phyloP scores from a whole-genome alignment of 2,329 filamentous ascomycete species.

The Penicillium sp. region DNA sequence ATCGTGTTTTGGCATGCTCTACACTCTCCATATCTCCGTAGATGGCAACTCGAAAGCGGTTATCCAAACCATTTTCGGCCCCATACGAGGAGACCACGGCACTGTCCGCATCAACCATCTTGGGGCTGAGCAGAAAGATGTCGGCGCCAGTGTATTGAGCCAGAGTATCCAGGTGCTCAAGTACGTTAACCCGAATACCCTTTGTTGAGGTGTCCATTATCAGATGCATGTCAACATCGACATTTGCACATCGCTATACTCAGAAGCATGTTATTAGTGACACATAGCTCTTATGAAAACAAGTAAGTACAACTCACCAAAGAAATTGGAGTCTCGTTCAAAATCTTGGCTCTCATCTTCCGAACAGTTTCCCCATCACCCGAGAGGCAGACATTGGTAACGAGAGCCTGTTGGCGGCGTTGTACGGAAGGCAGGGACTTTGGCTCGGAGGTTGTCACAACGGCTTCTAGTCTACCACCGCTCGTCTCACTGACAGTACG shows the following conservation, averaged over 20 bases:
- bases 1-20: conserved; percentile 93
- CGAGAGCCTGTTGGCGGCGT: conserved; percentile 53
- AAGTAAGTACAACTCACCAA: conserved; percentile 60
- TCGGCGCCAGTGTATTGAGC: conserved; percentile 88
- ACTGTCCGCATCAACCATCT: conserved; percentile 72
- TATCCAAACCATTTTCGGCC: conserved; percentile 74
- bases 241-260: conserved; percentile 76
- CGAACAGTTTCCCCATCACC: conserved; percentile 83
- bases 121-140: conserved; percentile 91
- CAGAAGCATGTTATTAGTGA: background rate
- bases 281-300: background rate
- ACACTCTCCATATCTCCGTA: conserved; percentile 93
- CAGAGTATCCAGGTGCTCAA: conserved; percentile 81
- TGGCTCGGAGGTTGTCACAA: conserved; percentile 76
- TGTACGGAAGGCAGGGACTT: conserved; percentile 56
- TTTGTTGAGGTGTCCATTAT: conserved; percentile 71
- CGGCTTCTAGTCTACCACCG: conserved; percentile 71
- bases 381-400: conserved; percentile 87
- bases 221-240: conserved; percentile 88
- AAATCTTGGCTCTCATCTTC: conserved; percentile 80
- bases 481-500: conserved; percentile 69
- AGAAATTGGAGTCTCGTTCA: conserved; percentile 88
- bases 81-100: conserved; percentile 69
- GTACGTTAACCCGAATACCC: conserved; percentile 69
- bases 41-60: conserved; percentile 86